These are phyloP conservation scores for Apiotrichum domesticum DNA, from an alignment of 1,284 basidiomycete genomes.

Conservation along the genomic window DNA sequence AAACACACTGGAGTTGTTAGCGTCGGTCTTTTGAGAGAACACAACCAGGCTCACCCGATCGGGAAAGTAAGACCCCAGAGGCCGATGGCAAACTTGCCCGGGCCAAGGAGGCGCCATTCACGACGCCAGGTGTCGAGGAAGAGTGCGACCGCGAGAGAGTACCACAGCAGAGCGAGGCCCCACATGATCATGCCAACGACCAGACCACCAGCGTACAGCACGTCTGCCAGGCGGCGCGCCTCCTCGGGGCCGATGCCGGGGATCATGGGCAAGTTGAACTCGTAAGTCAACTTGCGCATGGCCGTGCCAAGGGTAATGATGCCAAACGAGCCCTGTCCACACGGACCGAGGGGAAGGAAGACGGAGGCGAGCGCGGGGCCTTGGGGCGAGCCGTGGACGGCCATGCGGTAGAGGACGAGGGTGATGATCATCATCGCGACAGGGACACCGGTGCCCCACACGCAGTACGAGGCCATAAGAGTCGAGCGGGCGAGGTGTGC, in stretches of 20 bases:
- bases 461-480: constrained; percentile 49
- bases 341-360: constrained; percentile 56
- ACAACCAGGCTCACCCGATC: constrained; percentile 32
- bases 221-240: constrained; percentile 33
- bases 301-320: constrained; percentile 54
- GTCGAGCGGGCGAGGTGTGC: constrained; percentile 55
- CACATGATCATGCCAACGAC: constrained; percentile 46
- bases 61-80: constrained; percentile 47
- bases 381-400: constrained; percentile 43
- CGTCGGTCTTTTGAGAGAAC: no score
- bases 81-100: constrained; percentile 29
- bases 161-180: constrained; percentile 50
- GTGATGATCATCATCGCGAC: constrained; percentile 57
- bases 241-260: constrained; percentile 36
- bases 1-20: constrained; percentile 48
- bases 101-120: constrained; percentile 19
- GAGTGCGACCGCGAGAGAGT: constrained; percentile 41
- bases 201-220: constrained; percentile 46
- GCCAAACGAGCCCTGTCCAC: constrained; percentile 60
- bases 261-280: constrained; percentile 24
- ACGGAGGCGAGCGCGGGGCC: constrained; percentile 55
- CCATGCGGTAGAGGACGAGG: constrained; percentile 53
- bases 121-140: constrained; percentile 23
- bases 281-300: constrained; percentile 49
- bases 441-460: constrained; percentile 49